Evolutionary conservation across 345 rosid species (phyloP).

Genomic region (Ailanthus altissimus): DNA sequence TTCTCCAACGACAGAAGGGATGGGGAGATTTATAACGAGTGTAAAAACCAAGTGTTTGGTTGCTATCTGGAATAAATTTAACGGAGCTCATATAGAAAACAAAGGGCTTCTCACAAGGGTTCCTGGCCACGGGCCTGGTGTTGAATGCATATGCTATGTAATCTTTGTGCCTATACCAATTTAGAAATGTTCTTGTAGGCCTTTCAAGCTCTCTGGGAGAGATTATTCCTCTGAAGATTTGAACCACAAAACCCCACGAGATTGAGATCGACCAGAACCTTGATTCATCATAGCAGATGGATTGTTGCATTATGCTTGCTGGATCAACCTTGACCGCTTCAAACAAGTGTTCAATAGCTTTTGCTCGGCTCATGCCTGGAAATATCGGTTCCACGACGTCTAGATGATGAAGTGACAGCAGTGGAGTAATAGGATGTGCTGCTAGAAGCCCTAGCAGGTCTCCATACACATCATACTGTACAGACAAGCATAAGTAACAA

Average conservation of each 20-base stretch:
- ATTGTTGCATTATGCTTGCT: slow-evolving; percentile 77
- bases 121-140: slow-evolving; percentile 75
- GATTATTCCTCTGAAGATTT: slow-evolving; percentile 62
- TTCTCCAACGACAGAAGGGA: slow-evolving; percentile 68
- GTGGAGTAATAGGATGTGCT: slow-evolving; percentile 76
- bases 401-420: slow-evolving; percentile 75
- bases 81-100: slow-evolving; percentile 58
- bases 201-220: slow-evolving; percentile 90
- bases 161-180: slow-evolving; percentile 74
- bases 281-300: slow-evolving; percentile 67
- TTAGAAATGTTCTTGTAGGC: slow-evolving; percentile 83
- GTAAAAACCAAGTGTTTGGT: slow-evolving; percentile 60
- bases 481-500: neutral
- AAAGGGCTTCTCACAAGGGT: slow-evolving; percentile 75
- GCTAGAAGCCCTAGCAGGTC: slow-evolving; percentile 68
- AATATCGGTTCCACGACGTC: slow-evolving; percentile 78
- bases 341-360: slow-evolving; percentile 58
- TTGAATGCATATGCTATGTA: slow-evolving; percentile 79
- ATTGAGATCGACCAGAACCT: slow-evolving; percentile 75
- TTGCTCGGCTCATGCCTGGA: slow-evolving; percentile 52
- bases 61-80: slow-evolving; percentile 48
- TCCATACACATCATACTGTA: slow-evolving; percentile 83
- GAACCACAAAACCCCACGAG: slow-evolving; percentile 86
- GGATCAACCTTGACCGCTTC: slow-evolving; percentile 60
- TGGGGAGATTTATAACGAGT: slow-evolving; percentile 33